Conservation (phyloP, 805 yeast genomes). For the Saturnispora diversa region DNA sequence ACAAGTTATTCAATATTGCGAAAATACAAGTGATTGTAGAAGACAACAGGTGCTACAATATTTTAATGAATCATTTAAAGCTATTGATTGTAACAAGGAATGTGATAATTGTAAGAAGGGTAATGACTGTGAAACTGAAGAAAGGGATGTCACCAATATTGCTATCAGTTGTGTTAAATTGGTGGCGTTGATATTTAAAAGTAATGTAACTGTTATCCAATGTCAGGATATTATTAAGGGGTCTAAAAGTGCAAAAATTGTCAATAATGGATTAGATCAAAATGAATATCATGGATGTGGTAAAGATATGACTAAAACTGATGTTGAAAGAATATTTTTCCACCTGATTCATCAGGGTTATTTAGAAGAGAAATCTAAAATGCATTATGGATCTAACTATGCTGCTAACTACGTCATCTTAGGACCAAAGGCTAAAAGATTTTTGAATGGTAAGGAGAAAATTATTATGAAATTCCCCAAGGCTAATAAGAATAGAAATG, state of each 20-base stretch:
- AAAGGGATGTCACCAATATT: slow-evolving; percentile 58
- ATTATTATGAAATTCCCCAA: slow-evolving; percentile 47
- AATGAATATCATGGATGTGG: slow-evolving; percentile 68
- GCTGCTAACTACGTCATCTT: slow-evolving; percentile 64
- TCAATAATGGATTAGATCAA: slow-evolving; percentile 52
- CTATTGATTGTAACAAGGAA: slow-evolving; percentile 52
- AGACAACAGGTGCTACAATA: slow-evolving; percentile 82
- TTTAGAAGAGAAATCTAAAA: slow-evolving; percentile 61
- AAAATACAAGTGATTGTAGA: slow-evolving; percentile 83
- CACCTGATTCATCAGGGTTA: slow-evolving; percentile 59
- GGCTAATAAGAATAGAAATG: neutral
- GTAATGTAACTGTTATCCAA: slow-evolving; percentile 65
- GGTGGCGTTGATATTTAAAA: slow-evolving; percentile 46
- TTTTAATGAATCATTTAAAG: slow-evolving; percentile 76
- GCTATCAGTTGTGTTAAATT: slow-evolving; percentile 54
- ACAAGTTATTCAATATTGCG: slow-evolving; percentile 87
- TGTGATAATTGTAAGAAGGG: slow-evolving; percentile 80
- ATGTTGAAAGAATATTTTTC: slow-evolving; percentile 76
- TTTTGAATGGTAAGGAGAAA: slow-evolving; percentile 34
- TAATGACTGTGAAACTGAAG: slow-evolving; percentile 34
- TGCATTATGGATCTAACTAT: slow-evolving; percentile 64
- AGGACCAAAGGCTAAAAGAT: slow-evolving; percentile 47
- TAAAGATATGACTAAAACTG: slow-evolving; percentile 50
- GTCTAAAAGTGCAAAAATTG: slow-evolving; percentile 52
- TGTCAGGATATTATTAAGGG: slow-evolving; percentile 83